Conservation (phyloP, 2,329 filamentous ascomycete genomes). For the Fusarium dlaminii region DNA sequence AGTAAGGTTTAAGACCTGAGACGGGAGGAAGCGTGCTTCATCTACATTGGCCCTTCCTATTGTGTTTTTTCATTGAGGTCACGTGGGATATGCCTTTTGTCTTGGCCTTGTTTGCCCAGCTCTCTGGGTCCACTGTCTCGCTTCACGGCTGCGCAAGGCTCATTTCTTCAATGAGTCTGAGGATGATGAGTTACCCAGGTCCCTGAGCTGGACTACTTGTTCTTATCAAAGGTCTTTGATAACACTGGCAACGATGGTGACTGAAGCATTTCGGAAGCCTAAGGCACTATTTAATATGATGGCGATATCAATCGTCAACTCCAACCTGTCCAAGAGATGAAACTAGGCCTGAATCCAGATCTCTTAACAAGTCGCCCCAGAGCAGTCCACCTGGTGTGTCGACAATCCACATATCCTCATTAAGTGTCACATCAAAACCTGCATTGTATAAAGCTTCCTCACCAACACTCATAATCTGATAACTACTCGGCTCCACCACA, state of each 20-base stretch:
- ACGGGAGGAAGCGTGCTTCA: constrained; percentile 30
- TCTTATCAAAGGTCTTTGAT: background rate
- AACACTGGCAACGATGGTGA: background rate
- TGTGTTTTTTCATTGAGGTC: background rate
- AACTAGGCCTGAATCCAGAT: constrained; percentile 32
- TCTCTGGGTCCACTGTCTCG: background rate
- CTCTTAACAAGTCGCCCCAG: constrained; percentile 38
- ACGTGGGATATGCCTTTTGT: constrained; percentile 2
- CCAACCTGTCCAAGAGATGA: constrained; percentile 42
- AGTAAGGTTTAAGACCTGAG: constrained; percentile 9
- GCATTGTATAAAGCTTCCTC: constrained; percentile 4
- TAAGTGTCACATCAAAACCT: background rate
- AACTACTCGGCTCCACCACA: background rate
- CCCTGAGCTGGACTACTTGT: background rate
- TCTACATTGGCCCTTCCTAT: background rate
- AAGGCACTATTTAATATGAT: background rate
- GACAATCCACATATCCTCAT: constrained; percentile 19
- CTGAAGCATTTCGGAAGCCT: background rate
- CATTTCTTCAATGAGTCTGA: background rate
- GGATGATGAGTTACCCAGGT: background rate
- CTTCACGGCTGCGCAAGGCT: background rate
- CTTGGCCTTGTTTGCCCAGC: background rate
- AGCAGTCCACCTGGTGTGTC: constrained; percentile 28
- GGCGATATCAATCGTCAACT: background rate
- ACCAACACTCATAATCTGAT: constrained; percentile 23